These are phyloP conservation scores for Cercospora sojina DNA, from an alignment of 2,329 filamentous ascomycete genomes.

Conservation along the genomic window DNA sequence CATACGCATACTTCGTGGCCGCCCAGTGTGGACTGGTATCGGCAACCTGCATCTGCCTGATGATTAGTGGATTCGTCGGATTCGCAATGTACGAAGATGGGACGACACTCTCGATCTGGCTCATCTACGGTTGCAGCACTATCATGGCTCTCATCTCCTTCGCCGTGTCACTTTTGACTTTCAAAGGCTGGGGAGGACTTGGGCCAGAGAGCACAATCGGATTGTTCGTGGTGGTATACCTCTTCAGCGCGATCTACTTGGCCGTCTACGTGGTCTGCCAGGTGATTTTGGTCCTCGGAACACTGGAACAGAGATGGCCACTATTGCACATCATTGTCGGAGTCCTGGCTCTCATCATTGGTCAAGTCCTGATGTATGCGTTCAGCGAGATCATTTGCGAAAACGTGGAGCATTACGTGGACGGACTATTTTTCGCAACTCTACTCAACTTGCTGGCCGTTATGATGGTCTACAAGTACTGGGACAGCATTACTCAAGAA, in stretches of 20 bases:
- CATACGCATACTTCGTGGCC: slow-evolving; percentile 89
- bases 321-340: slow-evolving; percentile 89
- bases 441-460: slow-evolving; percentile 90
- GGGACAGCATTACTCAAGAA: slow-evolving; percentile 98
- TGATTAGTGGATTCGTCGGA: slow-evolving; percentile 97
- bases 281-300: slow-evolving; percentile 81
- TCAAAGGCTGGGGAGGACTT: slow-evolving; percentile 86
- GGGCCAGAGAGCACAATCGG: slow-evolving; percentile 82
- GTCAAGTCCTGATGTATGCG: slow-evolving; percentile 89
- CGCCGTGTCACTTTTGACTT: slow-evolving; percentile 84
- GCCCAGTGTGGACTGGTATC: slow-evolving; percentile 82
- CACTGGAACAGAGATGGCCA: slow-evolving; percentile 92
- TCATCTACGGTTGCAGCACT: slow-evolving; percentile 74
- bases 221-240: slow-evolving; percentile 86
- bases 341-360: slow-evolving; percentile 84
- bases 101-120: slow-evolving; percentile 89
- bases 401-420: slow-evolving; percentile 83
- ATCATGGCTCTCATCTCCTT: slow-evolving; percentile 84
- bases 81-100: slow-evolving; percentile 99
- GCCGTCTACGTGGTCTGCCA: slow-evolving; percentile 85
- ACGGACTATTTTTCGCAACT: slow-evolving; percentile 91
- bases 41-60: slow-evolving; percentile 79
- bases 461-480: slow-evolving; percentile 99
- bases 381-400: slow-evolving; percentile 84
- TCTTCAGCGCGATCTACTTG: slow-evolving; percentile 84